Conservation (phyloP, 2,329 filamentous ascomycete species). For the Colletotrichum orbiculare region DNA sequence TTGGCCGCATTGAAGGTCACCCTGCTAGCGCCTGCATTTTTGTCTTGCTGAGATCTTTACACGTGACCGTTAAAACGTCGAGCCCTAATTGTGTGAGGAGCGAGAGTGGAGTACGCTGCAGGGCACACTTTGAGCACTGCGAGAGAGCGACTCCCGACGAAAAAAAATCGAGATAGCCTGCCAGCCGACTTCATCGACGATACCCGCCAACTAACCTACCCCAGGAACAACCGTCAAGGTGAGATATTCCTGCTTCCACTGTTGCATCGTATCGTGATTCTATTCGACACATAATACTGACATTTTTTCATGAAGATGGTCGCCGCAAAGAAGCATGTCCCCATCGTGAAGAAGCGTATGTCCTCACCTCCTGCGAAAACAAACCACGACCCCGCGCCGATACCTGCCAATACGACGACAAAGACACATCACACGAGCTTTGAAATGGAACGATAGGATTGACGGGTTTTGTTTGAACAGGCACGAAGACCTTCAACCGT, state of each 20-base stretch:
- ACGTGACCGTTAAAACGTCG: conserved; percentile 25
- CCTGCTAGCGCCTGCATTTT: conserved; percentile 10
- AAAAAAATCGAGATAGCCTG: too few species aligned
- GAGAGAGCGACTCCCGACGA: too few species aligned
- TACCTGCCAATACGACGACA: conserved; percentile 7
- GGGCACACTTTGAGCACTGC: neutral
- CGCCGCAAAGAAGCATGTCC: conserved; percentile 98
- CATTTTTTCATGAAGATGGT: conserved; percentile 77
- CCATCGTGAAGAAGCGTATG: conserved; percentile 99
- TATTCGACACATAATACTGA: conserved; percentile 42
- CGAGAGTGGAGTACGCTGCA: too few species aligned
- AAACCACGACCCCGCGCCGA: conserved; percentile 33
- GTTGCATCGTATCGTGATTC: conserved; percentile 14
- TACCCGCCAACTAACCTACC: conserved; percentile 45
- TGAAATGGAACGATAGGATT: conserved; percentile 43
- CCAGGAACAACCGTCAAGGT: conserved; percentile 56
- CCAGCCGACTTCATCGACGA: conserved; percentile 24
- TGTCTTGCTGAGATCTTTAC: conserved; percentile 2
- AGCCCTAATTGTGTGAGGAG: conserved; percentile 6
- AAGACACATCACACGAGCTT: conserved; percentile 7
- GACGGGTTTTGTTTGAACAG: conserved; percentile 61
- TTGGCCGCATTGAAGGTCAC: neutral
- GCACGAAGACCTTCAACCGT: conserved; percentile 93
- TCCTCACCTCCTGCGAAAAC: conserved; percentile 49
- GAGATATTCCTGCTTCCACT: conserved; percentile 37